Evolutionary conservation across 1,284 basidiomycete species (phyloP), one percentile per base, ranked within the genome.

Genomic region (Malassezia pachydermatis): DNA sequence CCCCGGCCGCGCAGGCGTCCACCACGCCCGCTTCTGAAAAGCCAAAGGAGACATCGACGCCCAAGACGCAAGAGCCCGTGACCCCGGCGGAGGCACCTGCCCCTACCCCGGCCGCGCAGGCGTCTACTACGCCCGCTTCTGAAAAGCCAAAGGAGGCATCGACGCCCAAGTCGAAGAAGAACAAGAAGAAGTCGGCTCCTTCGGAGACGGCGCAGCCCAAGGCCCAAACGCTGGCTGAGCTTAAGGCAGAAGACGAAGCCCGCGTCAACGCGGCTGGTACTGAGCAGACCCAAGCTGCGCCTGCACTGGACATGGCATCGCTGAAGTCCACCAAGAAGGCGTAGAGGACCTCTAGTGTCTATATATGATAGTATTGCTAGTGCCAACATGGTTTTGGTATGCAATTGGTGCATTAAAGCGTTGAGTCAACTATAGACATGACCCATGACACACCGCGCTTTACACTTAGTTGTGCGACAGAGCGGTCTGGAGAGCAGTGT

Each of bases 401-500:
- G n/a, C n/a, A n/a, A n/a, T n/a, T n/a, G n/a, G n/a, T n/a, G n/a
- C n/a, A n/a, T n/a, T n/a, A n/a, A n/a, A n/a, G n/a, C n/a, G n/a
- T n/a, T n/a, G n/a, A n/a, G n/a, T n/a, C n/a, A n/a, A n/a, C n/a
- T n/a, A n/a, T n/a, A n/a, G n/a, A n/a, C n/a, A n/a, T n/a, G n/a
- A n/a, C n/a, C n/a, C n/a, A n/a, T n/a, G n/a, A n/a, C n/a, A n/a
- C n/a, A n/a, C n/a, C n/a, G n/a, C n/a, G n/a, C n/a, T n/a, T n/a
- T n/a, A n/a, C n/a, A 41, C 40, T 57, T 63, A 62, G 29, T 61
- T 57, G 43, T 60, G 60, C 41, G 55, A 48, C 28, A 90, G 74
- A 55, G 90, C 88, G 62, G 86, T 79, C 75, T 96, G 89, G 59
- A 98, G 77, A 42, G 88, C 82, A 76, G 95, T 89, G 73, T 88